A percentile compares a stretch with the other conserved stretches of the same genome.
Evolutionary conservation across 169 alveolate species (phyloP).

Genomic region (Plasmodium billcollinsi): DNA sequence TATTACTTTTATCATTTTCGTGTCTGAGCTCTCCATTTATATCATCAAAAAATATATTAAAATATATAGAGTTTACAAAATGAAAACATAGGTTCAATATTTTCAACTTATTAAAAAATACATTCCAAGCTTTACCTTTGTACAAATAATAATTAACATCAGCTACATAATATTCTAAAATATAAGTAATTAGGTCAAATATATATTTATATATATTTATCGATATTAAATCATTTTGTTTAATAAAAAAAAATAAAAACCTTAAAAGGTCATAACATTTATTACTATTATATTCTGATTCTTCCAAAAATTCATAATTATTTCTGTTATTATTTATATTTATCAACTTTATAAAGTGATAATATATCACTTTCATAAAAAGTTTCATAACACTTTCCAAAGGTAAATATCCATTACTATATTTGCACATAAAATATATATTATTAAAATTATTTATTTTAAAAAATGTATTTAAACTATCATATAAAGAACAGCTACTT

Average conservation of each 20-base stretch:
- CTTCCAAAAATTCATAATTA: background rate
- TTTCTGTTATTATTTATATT: slow-evolving; percentile 1
- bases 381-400: slow-evolving; percentile 7
- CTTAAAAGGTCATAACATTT: slow-evolving; percentile 21
- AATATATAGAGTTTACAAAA: slow-evolving; percentile 37
- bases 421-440: slow-evolving; percentile 59
- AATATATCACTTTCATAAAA: background rate
- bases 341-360: background rate
- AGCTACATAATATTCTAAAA: background rate
- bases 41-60: slow-evolving; percentile 9
- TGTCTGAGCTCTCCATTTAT: background rate
- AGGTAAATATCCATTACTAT: slow-evolving; percentile 37
- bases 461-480: slow-evolving; percentile 25
- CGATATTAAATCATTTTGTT: slow-evolving; percentile 36
- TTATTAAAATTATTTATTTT: slow-evolving; percentile 14
- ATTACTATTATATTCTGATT: slow-evolving; percentile 8
- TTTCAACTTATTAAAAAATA: slow-evolving; percentile 5
- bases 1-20: too few species aligned
- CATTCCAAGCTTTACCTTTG: background rate
- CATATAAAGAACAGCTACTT: slow-evolving; percentile 17
- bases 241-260: slow-evolving; percentile 23
- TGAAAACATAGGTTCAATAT: slow-evolving; percentile 31
- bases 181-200: slow-evolving; percentile 5
- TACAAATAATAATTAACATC: background rate
- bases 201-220: slow-evolving; percentile 3